These are phyloP conservation scores for Penicillium silybi DNA, from an alignment of 495 filamentous ascomycete species.

Conservation along the genomic window DNA sequence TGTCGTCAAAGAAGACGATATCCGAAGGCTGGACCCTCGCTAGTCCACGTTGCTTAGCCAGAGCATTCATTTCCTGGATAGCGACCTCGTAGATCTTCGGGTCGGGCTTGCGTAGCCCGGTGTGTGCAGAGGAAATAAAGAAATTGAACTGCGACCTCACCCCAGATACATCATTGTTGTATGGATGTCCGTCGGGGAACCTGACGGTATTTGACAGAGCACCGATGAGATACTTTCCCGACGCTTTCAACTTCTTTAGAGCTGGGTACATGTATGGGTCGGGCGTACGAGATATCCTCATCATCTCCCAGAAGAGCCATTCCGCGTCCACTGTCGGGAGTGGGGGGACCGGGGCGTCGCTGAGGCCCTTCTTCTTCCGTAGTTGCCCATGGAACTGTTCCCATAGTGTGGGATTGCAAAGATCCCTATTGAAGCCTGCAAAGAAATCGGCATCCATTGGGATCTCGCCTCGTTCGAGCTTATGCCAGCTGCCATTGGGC, in stretches of 20 bases:
- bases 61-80: constrained; percentile 57
- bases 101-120: constrained; percentile 86
- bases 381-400: constrained; percentile 47
- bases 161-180: constrained; percentile 42
- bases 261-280: constrained; percentile 89
- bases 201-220: constrained; percentile 87
- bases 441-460: constrained; percentile 72
- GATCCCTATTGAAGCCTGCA: constrained; percentile 66
- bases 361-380: constrained; percentile 26
- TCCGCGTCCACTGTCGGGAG: constrained; percentile 74
- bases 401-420: constrained; percentile 66
- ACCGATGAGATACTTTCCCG: constrained; percentile 65
- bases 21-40: constrained; percentile 59
- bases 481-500: constrained; percentile 86
- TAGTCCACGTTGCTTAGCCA: constrained; percentile 52
- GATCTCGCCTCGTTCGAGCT: constrained; percentile 71
- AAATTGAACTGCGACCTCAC: constrained; percentile 68
- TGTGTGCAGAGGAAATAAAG: constrained; percentile 78
- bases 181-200: constrained; percentile 66
- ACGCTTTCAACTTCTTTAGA: constrained; percentile 60
- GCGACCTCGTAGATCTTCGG: constrained; percentile 74
- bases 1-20: constrained; percentile 90
- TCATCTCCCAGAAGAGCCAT: constrained; percentile 89
- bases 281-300: constrained; percentile 62
- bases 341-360: constrained; percentile 47